Evolutionary conservation across 2,329 filamentous ascomycete genomes (phyloP).

Genomic region (Aspergillus terreus): DNA sequence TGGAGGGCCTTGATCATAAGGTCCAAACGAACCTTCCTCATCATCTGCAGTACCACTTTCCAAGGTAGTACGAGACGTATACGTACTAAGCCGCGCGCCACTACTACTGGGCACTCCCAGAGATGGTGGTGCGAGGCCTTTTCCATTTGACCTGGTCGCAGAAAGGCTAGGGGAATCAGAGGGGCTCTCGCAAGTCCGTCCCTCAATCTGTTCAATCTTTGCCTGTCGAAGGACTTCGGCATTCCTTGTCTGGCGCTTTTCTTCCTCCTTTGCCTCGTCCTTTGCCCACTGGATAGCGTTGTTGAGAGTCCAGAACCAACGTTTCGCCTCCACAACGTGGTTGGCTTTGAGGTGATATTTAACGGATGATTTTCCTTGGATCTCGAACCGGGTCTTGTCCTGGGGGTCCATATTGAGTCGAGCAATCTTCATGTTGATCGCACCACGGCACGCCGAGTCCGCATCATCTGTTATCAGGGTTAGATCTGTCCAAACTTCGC

Average conservation of each 20-base stretch:
- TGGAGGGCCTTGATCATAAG: conserved; percentile 55
- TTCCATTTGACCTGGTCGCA: conserved; percentile 33
- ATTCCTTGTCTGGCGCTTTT: conserved; percentile 68
- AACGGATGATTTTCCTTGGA: conserved; percentile 95
- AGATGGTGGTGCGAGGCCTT: conserved; percentile 33
- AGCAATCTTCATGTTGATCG: conserved; percentile 98
- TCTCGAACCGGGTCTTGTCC: conserved; percentile 97
- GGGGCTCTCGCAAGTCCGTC: conserved; percentile 45
- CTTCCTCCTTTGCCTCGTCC: conserved; percentile 90
- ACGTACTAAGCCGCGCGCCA: conserved; percentile 47
- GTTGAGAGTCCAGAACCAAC: conserved; percentile 98
- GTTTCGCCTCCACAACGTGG: conserved; percentile 94
- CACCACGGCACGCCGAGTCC: conserved; percentile 90
- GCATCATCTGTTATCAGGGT: conserved; percentile 64
- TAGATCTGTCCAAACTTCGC: background rate
- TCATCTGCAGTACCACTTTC: conserved; percentile 53
- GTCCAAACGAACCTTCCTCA: conserved; percentile 49
- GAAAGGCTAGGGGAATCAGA: conserved; percentile 33
- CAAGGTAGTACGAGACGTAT: conserved; percentile 44
- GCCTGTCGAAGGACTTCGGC: conserved; percentile 74
- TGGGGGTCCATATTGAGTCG: conserved; percentile 92
- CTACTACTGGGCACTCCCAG: conserved; percentile 34
- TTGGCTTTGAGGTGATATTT: conserved; percentile 98
- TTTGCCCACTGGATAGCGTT: conserved; percentile 99
- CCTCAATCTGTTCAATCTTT: conserved; percentile 67